These are phyloP conservation scores for Chaetomium sp. DNA, from an alignment of 2,329 filamentous ascomycete species.

Conservation along the genomic window DNA sequence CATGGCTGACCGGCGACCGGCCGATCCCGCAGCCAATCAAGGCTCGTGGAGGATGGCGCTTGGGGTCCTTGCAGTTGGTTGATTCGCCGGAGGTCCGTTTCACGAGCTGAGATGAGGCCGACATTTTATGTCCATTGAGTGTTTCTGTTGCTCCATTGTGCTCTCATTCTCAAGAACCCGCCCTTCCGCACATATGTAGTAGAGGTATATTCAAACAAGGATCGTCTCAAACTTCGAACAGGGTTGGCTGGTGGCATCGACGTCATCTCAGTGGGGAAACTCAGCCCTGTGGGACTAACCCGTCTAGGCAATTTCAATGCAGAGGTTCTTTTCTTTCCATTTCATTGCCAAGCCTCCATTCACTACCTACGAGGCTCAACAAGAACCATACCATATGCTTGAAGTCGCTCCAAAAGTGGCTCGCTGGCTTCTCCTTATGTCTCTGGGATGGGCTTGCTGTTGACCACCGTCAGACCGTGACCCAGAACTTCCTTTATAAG, in stretches of 20 bases:
- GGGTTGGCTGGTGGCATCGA: background rate
- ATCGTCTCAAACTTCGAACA: background rate
- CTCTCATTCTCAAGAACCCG: background rate
- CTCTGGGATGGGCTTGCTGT: background rate
- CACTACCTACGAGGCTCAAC: no score
- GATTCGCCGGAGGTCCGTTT: background rate
- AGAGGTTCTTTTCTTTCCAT: background rate
- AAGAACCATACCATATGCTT: no score
- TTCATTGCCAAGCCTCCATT: background rate
- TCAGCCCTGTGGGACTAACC: slow-evolving; percentile 26
- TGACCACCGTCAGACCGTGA: background rate
- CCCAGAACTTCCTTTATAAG: background rate
- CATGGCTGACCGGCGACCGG: slow-evolving; percentile 9
- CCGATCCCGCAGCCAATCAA: slow-evolving; percentile 16
- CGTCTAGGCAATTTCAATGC: slow-evolving; percentile 1
- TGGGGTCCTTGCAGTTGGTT: slow-evolving; percentile 5
- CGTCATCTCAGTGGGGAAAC: slow-evolving; percentile 20
- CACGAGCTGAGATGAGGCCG: slow-evolving; percentile 2
- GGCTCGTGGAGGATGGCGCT: background rate
- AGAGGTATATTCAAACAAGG: background rate
- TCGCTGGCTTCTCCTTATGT: background rate
- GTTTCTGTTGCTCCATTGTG: background rate
- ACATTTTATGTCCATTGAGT: background rate
- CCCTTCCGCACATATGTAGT: no score
- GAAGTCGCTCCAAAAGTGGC: background rate